These are phyloP conservation scores for Trichocladium uniseriatum DNA, from an alignment of 495 filamentous ascomycete genomes.

Conservation along the genomic window DNA sequence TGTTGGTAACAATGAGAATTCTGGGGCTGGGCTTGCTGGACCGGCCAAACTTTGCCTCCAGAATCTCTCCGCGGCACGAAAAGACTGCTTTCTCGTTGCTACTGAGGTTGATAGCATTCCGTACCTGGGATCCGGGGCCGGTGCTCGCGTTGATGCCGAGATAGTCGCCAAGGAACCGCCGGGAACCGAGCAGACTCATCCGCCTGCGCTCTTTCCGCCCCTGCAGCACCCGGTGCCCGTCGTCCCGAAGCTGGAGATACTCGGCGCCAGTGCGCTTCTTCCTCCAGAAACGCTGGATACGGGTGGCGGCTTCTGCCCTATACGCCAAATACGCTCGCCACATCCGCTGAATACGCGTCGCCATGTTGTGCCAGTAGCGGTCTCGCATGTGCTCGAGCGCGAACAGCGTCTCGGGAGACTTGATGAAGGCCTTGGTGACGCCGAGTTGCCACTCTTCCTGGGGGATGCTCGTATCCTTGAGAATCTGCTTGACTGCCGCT, in stretches of 20 bases:
- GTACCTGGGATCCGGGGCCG: conserved; percentile 75
- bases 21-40: conserved; percentile 88
- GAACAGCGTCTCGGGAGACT: conserved; percentile 95
- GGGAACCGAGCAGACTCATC: conserved; percentile 80
- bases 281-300: conserved; percentile 93
- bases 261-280: conserved; percentile 81
- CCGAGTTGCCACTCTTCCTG: conserved; percentile 95
- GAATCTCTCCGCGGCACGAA: conserved; percentile 78
- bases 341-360: conserved; percentile 90
- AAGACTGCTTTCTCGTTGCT: conserved; percentile 70
- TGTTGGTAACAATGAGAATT: conserved; percentile 75
- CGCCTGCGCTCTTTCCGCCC: conserved; percentile 83
- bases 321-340: conserved; percentile 96
- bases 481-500: conserved; percentile 82
- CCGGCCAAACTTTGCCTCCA: conserved; percentile 89
- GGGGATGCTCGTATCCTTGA: conserved; percentile 93
- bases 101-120: conserved; percentile 52
- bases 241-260: conserved; percentile 76
- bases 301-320: conserved; percentile 79
- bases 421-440: conserved; percentile 95
- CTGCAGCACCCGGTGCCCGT: conserved; percentile 76
- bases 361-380: conserved; percentile 99
- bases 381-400: conserved; percentile 97
- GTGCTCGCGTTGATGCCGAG: conserved; percentile 72
- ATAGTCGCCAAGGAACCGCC: conserved; percentile 93